These are phyloP conservation scores for Mycena epipterygia DNA, from an alignment of 768 basidiomycete genomes.

Conservation along the genomic window DNA sequence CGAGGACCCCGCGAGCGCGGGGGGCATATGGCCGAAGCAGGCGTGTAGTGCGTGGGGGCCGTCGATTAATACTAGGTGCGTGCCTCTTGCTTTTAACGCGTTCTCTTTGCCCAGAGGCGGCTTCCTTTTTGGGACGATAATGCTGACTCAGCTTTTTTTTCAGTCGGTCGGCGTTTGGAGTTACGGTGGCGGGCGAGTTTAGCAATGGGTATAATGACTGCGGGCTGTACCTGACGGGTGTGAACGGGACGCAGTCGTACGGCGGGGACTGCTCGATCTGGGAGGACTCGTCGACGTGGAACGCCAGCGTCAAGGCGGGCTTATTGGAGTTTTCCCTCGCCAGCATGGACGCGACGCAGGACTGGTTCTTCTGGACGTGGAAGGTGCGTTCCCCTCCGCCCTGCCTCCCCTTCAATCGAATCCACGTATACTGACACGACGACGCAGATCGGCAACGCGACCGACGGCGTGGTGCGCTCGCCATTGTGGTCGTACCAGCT, in stretches of 20 bases:
- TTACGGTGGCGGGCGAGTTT: constrained; percentile 78
- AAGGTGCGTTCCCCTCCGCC: neutral
- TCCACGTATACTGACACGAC: constrained; percentile 83
- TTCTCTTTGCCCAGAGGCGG: too few relatives aligned
- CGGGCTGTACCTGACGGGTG: constrained; percentile 61
- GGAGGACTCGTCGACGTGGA: constrained; percentile 64
- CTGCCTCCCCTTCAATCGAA: neutral
- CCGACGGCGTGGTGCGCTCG: constrained; percentile 60
- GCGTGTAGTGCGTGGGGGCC: constrained; percentile 64
- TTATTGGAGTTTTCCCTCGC: constrained; percentile 30
- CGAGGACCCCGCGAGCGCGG: constrained; percentile 38
- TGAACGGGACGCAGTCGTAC: constrained; percentile 42
- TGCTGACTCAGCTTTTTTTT: constrained; percentile 40
- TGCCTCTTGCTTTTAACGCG: too few relatives aligned
- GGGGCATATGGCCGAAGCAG: constrained; percentile 48
- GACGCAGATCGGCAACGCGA: constrained; percentile 79
- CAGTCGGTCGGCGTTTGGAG: constrained; percentile 64
- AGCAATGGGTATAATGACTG: constrained; percentile 71
- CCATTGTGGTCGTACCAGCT: constrained; percentile 82
- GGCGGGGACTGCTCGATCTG: constrained; percentile 48
- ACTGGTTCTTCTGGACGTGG: constrained; percentile 56
- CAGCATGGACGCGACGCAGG: constrained; percentile 73
- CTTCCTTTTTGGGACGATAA: neutral
- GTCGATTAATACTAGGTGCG: constrained; percentile 52
- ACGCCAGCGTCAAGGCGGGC: constrained; percentile 30